phyloP scores from a whole-genome alignment of 2,329 filamentous ascomycete species.

The Trichoderma sp. region DNA sequence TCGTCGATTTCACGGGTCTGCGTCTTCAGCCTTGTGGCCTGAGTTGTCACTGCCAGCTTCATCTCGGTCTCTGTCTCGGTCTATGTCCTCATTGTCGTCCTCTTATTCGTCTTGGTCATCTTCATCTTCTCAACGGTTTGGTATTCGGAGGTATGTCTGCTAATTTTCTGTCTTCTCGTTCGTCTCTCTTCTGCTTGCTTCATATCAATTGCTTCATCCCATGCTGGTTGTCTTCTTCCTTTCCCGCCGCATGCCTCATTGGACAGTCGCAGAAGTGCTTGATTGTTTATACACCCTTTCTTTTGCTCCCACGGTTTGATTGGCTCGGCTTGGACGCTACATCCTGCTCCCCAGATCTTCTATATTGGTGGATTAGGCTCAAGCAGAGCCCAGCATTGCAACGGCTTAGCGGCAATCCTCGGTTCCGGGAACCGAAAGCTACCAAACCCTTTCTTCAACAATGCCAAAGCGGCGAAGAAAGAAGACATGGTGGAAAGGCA shows the following conservation, averaged over 20 bases:
- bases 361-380: background rate
- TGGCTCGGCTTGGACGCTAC: background rate
- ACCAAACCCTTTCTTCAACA: background rate
- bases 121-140: background rate
- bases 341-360: background rate
- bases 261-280: background rate
- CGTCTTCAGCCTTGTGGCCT: background rate
- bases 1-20: background rate
- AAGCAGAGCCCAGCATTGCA: background rate
- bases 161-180: background rate
- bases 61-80: background rate
- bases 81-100: background rate
- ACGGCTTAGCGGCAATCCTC: background rate
- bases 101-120: background rate
- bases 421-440: background rate
- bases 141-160: conserved; percentile 9
- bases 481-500: background rate
- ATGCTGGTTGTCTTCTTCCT: background rate
- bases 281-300: background rate
- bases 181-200: background rate
- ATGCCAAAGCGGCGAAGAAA: background rate
- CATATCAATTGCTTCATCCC: background rate
- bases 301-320: background rate
- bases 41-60: background rate
- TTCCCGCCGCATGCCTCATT: background rate